phyloP scores from a whole-genome alignment of 2,329 filamentous ascomycete species.

The Ceratocystis cubensis region DNA sequence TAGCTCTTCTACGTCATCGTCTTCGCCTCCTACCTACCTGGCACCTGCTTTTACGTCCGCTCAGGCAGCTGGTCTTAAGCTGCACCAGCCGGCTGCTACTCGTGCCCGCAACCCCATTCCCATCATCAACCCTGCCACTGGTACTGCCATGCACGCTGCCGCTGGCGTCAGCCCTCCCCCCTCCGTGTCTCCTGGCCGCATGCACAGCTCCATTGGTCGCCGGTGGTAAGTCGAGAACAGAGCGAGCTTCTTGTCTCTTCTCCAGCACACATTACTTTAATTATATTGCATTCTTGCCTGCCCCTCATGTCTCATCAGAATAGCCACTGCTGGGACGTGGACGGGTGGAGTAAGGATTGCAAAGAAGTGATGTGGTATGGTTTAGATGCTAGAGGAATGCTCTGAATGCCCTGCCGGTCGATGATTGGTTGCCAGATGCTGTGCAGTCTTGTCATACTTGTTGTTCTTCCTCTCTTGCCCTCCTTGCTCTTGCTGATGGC shows the following conservation, averaged over 20 bases:
- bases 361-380: not conserved
- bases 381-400: not conserved
- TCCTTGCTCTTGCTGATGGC: not conserved
- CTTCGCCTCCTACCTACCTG: slow-evolving; percentile 44
- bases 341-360: not conserved
- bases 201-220: slow-evolving; percentile 40
- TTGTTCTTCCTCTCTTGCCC: not conserved
- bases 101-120: slow-evolving; percentile 90
- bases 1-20: slow-evolving; percentile 37
- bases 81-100: slow-evolving; percentile 82
- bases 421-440: not conserved
- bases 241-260: not conserved
- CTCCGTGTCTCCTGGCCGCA: slow-evolving; percentile 50
- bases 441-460: slow-evolving; percentile 1
- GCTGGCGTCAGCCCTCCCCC: slow-evolving; percentile 56
- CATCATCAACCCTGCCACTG: slow-evolving; percentile 91
- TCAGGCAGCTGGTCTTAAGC: slow-evolving; percentile 57
- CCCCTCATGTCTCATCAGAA: slow-evolving; percentile 2
- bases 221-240: slow-evolving; percentile 38
- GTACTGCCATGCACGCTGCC: slow-evolving; percentile 56
- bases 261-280: not conserved
- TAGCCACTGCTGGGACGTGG: not conserved
- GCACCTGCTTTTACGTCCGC: slow-evolving; percentile 53
- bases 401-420: not conserved
- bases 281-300: not conserved